Evolutionary conservation across 2,329 filamentous ascomycete genomes (phyloP), one percentile per base, ranked within the genome.

Genomic region (Trichoderma endophyticum): DNA sequence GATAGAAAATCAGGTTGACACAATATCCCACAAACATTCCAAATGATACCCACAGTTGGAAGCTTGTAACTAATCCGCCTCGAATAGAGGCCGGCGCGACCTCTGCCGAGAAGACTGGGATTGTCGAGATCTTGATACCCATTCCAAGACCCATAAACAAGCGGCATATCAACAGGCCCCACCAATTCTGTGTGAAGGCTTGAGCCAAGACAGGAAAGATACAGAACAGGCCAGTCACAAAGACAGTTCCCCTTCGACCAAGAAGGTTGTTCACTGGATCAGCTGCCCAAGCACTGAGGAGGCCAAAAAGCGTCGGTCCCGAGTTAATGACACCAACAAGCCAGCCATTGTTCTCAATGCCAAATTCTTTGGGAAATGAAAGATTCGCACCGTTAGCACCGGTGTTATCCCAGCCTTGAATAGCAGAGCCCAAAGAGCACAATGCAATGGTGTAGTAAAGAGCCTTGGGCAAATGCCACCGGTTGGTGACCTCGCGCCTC

Each of bases 1-100:
- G 82, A 71, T 87, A 89, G 63, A 91, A 88, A 6, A 86, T 87
- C 39, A 92, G 82, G 76, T 92, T 92, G 72, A 89, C 89, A 72
- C 84, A 86, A 73, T 87, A 89, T 11, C 90, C 91, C n/a, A 91
- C 80, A 79, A 92, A 89, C 75, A 92, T 91, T 43, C 88, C 88
- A 76, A 77, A 71, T 24, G 75, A 75, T 61, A 84, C 84, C 84
- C 84, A 88, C 9, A 87, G 76, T 75, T 88, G 85, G 81, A 84
- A 87, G 0, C 80, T 83, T 77, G 85, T 87, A 21, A 86, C 85
- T 2, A 87, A 75, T 0, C 82, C 84, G 4, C 86, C 86, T 9
- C 86, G 83, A 71, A 87, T 86, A 6, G 79, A 78, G 0, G 84
- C 82, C 0, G 86, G 86, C 0, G 84, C 80, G 72, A 84, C 84